Conservation (phyloP, 768 basidiomycete species). For the Inosperma sp. region DNA sequence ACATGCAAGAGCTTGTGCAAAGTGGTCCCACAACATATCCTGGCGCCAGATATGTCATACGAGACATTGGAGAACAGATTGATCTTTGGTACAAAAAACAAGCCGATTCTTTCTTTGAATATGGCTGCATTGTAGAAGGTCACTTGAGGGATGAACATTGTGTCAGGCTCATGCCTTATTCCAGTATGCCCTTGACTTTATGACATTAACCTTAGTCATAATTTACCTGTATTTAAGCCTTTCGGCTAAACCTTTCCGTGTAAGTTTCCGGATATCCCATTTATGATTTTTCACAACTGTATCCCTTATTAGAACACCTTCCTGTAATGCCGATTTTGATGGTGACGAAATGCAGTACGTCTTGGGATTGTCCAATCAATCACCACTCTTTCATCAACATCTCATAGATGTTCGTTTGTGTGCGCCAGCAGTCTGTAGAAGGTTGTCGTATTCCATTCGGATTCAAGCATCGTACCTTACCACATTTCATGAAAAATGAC, state of each 20-base stretch:
- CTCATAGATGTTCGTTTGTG: too few species aligned
- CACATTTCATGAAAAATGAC: slow-evolving; percentile 98
- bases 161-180: slow-evolving; percentile 95
- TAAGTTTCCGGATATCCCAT: slow-evolving; percentile 41
- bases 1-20: slow-evolving; percentile 90
- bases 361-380: neutral
- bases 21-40: slow-evolving; percentile 95
- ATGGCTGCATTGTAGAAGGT: slow-evolving; percentile 97
- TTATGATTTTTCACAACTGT: slow-evolving; percentile 25
- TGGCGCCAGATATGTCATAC: slow-evolving; percentile 93
- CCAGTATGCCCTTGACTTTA: slow-evolving; percentile 56
- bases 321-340: slow-evolving; percentile 99
- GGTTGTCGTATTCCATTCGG: slow-evolving; percentile 97
- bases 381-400: neutral
- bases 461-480: slow-evolving; percentile 91
- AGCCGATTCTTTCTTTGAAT: slow-evolving; percentile 90
- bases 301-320: slow-evolving; percentile 64
- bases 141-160: slow-evolving; percentile 98
- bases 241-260: slow-evolving; percentile 97
- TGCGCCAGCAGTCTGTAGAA: too few species aligned
- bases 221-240: slow-evolving; percentile 48
- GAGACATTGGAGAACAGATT: slow-evolving; percentile 95
- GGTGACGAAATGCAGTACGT: slow-evolving; percentile 99
- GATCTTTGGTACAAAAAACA: slow-evolving; percentile 96
- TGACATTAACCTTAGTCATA: slow-evolving; percentile 9